These are phyloP conservation scores for Linanthus parryae DNA, from an alignment of 148 eudicot genomes.

Conservation along the genomic window DNA sequence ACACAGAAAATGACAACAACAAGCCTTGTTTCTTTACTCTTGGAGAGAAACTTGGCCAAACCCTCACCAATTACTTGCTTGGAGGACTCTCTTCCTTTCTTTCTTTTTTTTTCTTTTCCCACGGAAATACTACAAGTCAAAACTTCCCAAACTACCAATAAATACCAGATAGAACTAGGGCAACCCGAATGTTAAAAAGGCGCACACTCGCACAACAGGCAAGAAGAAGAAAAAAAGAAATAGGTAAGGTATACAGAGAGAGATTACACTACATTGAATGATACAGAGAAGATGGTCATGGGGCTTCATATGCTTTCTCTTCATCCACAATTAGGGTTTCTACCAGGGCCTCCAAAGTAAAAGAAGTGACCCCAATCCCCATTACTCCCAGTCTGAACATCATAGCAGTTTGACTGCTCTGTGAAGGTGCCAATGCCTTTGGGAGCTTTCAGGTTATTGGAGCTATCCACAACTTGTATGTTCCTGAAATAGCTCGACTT, in stretches of 20 bases:
- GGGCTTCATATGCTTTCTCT: neutral
- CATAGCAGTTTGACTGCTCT: constrained; percentile 87
- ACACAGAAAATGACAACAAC: too few species aligned
- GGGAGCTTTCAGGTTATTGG: constrained; percentile 89
- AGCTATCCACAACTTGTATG: constrained; percentile 80
- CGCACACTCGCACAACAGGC: neutral
- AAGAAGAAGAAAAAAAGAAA: constrained; percentile 6
- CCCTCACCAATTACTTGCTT: constrained; percentile 17
- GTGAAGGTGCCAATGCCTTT: constrained; percentile 87
- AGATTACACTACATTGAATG: constrained; percentile 16
- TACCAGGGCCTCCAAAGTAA: constrained; percentile 96
- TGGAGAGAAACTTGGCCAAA: too few species aligned
- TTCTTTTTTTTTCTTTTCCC: too few species aligned
- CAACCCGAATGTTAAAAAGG: constrained; percentile 7
- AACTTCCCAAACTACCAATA: constrained; percentile 31
- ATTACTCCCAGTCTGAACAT: constrained; percentile 78
- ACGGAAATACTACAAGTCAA: constrained; percentile 19
- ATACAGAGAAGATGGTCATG: constrained; percentile 16
- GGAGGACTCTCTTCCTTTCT: constrained; percentile 6
- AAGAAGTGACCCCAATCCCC: constrained; percentile 92
- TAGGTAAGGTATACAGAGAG: constrained; percentile 11
- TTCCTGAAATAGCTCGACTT: constrained; percentile 93
- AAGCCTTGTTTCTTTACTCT: too few species aligned
- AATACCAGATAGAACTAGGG: constrained; percentile 15
- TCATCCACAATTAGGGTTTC: constrained; percentile 70